Conservation (phyloP, 306 rosid genomes). For the Quercus dentata region DNA sequence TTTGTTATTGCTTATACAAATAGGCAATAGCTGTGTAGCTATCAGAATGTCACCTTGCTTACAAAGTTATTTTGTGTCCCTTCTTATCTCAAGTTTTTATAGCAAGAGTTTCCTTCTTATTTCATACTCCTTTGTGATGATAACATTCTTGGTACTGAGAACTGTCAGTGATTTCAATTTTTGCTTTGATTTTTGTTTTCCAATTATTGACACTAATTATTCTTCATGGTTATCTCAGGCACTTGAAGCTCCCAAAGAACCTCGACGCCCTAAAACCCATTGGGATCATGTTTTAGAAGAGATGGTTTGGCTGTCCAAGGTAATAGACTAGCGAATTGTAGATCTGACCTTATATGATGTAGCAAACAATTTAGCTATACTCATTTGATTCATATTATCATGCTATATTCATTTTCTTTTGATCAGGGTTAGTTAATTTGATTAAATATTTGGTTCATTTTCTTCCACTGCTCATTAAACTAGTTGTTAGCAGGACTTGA, state of each 20-base stretch:
- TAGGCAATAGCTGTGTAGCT: neutral
- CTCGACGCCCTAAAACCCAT: conserved; percentile 83
- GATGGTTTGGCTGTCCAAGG: conserved; percentile 99
- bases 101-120: neutral
- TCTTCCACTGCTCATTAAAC: conserved; percentile 24
- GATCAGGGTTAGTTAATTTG: neutral
- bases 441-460: neutral
- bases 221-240: conserved; percentile 46
- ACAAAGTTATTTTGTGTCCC: neutral
- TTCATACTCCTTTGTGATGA: conserved; percentile 7
- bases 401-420: neutral
- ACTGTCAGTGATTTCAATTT: conserved; percentile 6
- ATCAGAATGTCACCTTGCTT: neutral
- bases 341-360: conserved; percentile 7
- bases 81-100: neutral
- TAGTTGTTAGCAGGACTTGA: conserved; percentile 75
- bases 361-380: neutral
- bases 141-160: neutral
- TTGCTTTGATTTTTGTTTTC: conserved; percentile 20
- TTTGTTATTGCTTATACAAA: neutral
- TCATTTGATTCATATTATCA: neutral
- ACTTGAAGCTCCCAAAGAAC: conserved; percentile 87
- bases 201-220: conserved; percentile 16
- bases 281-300: conserved; percentile 99
- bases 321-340: conserved; percentile 26